Base-by-base conservation (phyloP, 2,329 filamentous ascomycete genomes). In the Xylaria sp. region DNA sequence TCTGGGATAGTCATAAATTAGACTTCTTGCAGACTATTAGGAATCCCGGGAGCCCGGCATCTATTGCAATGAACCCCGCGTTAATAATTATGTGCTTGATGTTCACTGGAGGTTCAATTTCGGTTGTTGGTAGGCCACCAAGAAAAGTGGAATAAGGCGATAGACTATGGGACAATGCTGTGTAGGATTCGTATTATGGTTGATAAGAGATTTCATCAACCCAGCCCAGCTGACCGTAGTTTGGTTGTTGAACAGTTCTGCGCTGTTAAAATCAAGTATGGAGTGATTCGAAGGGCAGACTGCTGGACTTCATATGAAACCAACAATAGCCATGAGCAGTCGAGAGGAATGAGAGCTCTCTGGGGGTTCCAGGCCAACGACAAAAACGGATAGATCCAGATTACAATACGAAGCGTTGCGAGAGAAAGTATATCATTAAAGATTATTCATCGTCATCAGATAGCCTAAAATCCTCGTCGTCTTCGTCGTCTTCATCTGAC, bases 391-490 rank as follows among this genome's bases (percentile, higher is more conserved):
- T 34, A 20, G 46, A 32, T 32, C 20, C 15, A 13, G 28, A 28
- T 28, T 7, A 50, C 34, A 7, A 25, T 25, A 13, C 10, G 32
- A 15, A 34, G 28, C 1, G 8, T 12, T 34, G 8, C 12, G 9
- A 18, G 18, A 18, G 18, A 54, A 34, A 32, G 2, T 12, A 12
- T 15, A 58, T n/a, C 44, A n/a, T 28, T 32, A 3, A 15, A 3
- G 1, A 65, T 68, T 52, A 73, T 34, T 60, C 39, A 32, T 73
- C 72, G 28, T 70, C 70, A 60, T 73, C 73, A 7, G 70, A 74
- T 50, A 67, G 12, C 44, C 68, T 44, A 23, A 74, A 74, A 5
- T 75, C 70, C 12, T 74, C 69, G 25, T 76, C 76, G 20, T 75
- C 74, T 34, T 70, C 46, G 9, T 48, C 46, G 10, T 48, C 71